Base-by-base conservation (phyloP, 164 flowering plant genomes). In the Sedum album region DNA sequence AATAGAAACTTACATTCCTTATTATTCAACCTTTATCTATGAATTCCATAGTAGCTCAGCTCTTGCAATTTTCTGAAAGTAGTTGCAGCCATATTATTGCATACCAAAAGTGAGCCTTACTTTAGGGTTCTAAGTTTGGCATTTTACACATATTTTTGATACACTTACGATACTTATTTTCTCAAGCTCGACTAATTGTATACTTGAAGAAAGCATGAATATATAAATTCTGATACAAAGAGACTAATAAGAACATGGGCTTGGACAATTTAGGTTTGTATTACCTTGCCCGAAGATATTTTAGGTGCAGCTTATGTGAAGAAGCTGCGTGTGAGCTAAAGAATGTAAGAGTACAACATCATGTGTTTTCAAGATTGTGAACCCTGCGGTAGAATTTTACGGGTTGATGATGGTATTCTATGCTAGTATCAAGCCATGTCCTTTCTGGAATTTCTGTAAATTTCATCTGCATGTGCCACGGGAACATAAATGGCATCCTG, bases 401-500 rank as follows among this genome's bases (percentile, higher is more conserved):
- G 33, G 62, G 62, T 11, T 28, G 33, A 9, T 14, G 33, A 14
- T 13, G 62, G 35, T 28, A 33, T 26, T 14, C 62, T 28, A n/a
- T 15, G 2, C 60, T 31, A 55, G 18, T 6, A 14, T 33, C 78
- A 84, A 18, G 80, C 76, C 70, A 77, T 51, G 49, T 49, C 28
- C 41, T 75, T 76, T 25, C 72, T 42, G 26, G 89, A 80, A 39
- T 69, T 77, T 39, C 79, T 77, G 70, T 83, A 83, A 41, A 91
- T 86, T 73, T 94, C 93, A 38, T 85, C 88, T 1, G 79, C 91
- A 60, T 86, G 93, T 15, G 85, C 82, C 41, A 82, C 80, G 23
- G 97, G 88, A 23, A 91, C 97, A 71, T 94, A 94, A 53, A 91
- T 87, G 10, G 90, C 97, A 74, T 83, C 75, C 48, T 31, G 68